These are phyloP conservation scores for Pistacia vera DNA, from an alignment of 345 rosid genomes.

Conservation along the genomic window DNA sequence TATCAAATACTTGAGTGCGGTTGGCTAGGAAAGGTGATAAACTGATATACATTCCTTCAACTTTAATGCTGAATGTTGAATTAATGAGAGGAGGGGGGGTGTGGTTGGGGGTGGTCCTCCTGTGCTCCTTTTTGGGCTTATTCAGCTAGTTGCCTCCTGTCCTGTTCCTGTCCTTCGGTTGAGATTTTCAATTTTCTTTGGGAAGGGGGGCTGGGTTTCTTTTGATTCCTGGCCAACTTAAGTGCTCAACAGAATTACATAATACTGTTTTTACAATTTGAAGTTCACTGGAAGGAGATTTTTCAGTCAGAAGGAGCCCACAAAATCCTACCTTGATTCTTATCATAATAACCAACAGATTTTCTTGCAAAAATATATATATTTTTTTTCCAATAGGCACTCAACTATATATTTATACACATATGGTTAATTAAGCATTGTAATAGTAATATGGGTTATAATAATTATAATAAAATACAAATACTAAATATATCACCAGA, in stretches of 20 bases:
- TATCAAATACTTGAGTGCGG: not conserved
- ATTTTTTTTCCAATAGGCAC: not conserved
- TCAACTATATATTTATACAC: not conserved
- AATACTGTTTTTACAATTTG: not conserved
- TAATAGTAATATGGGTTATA: not conserved
- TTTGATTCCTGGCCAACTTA: constrained; percentile 2
- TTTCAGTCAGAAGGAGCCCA: constrained; percentile 23
- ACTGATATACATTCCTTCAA: no score
- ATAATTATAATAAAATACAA: not conserved
- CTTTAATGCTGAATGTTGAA: no score
- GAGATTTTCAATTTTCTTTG: not conserved
- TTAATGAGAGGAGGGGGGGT: no score
- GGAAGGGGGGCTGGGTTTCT: not conserved
- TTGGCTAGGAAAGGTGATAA: not conserved
- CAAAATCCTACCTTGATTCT: constrained; percentile 27
- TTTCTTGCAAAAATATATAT: not conserved
- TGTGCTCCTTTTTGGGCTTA: not conserved
- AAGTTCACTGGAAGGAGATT: constrained; percentile 9
- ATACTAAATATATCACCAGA: not conserved
- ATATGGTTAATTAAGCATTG: not conserved
- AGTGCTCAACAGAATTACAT: constrained; percentile 5
- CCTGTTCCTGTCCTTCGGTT: not conserved
- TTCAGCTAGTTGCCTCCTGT: no score
- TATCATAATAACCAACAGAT: constrained; percentile 23
- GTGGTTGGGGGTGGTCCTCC: no score